These are phyloP conservation scores for Excoecaria agallocha DNA, from an alignment of 345 rosid genomes.

Conservation along the genomic window DNA sequence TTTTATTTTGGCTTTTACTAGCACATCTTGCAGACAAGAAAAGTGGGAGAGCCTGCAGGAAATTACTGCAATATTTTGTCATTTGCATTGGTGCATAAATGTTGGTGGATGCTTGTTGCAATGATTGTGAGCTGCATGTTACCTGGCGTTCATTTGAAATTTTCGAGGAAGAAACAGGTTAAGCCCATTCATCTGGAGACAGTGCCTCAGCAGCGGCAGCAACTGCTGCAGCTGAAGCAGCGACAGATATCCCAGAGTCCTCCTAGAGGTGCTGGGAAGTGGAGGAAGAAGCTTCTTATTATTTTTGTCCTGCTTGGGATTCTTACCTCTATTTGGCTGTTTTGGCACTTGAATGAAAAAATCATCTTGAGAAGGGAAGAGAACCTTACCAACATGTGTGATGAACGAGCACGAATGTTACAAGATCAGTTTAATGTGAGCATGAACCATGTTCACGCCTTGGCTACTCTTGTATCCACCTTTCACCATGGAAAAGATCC, in stretches of 20 bases:
- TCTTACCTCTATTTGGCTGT: constrained; percentile 54
- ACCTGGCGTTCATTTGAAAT: constrained; percentile 30
- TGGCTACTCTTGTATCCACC: constrained; percentile 92
- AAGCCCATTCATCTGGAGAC: constrained; percentile 32
- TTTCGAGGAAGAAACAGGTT: constrained; percentile 29
- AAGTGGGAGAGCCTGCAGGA: constrained; percentile 17
- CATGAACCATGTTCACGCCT: constrained; percentile 92
- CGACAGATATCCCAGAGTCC: constrained; percentile 46
- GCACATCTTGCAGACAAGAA: constrained; percentile 32
- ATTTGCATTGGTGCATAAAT: constrained; percentile 34
- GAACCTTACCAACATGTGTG: constrained; percentile 87
- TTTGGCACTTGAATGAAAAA: constrained; percentile 43
- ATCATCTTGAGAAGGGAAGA: constrained; percentile 47
- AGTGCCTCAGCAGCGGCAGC: constrained; percentile 25
- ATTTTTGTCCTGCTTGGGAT: constrained; percentile 52
- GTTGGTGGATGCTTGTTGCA: constrained; percentile 53
- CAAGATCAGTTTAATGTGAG: constrained; percentile 99
- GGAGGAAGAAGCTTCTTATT: constrained; percentile 66
- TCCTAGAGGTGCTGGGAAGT: constrained; percentile 57
- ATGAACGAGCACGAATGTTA: constrained; percentile 90
- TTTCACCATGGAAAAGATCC: constrained; percentile 94
- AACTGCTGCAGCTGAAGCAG: constrained; percentile 47
- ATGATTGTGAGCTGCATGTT: constrained; percentile 38
- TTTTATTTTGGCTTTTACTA: constrained; percentile 31
- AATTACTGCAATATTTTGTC: constrained; percentile 24